Percentiles rank a stretch among this genome's conserved stretches.
Conservation (phyloP, 2,329 filamentous ascomycete species). For the Penicillium verrucosum region DNA sequence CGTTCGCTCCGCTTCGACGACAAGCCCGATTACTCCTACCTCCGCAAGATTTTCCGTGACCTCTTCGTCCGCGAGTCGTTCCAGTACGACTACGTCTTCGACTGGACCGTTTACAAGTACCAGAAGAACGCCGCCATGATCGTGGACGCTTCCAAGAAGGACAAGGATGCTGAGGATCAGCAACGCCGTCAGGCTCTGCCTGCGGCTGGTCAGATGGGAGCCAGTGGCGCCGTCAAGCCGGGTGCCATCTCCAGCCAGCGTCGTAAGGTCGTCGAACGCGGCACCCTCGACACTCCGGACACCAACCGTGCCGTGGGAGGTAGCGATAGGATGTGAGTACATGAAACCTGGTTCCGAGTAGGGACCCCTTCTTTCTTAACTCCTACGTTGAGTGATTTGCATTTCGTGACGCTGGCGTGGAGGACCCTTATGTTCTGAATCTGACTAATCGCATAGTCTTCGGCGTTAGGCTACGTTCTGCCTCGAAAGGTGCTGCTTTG, state of each 20-base stretch:
- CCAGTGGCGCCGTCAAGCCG: slow-evolving; percentile 63
- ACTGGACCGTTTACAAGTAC: slow-evolving; percentile 99
- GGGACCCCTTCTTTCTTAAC: slow-evolving; percentile 66
- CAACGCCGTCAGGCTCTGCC: slow-evolving; percentile 66
- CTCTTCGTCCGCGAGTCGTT: slow-evolving; percentile 98
- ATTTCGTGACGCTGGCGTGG: slow-evolving; percentile 69
- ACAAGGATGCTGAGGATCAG: slow-evolving; percentile 73
- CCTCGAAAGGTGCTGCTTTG: slow-evolving; percentile 66
- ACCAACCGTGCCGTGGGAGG: slow-evolving; percentile 72
- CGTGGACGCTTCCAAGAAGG: slow-evolving; percentile 71
- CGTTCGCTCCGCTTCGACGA: slow-evolving; percentile 98
- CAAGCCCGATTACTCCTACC: slow-evolving; percentile 99
- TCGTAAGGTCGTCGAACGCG: slow-evolving; percentile 78
- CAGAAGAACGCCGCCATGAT: slow-evolving; percentile 98
- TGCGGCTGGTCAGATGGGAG: slow-evolving; percentile 54
- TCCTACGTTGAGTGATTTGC: slow-evolving; percentile 75
- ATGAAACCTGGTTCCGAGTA: slow-evolving; percentile 74
- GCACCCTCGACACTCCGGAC: slow-evolving; percentile 64
- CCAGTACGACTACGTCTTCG: slow-evolving; percentile 99
- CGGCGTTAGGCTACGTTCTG: slow-evolving; percentile 82
- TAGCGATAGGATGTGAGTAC: slow-evolving; percentile 96
- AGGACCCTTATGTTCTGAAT: slow-evolving; percentile 64
- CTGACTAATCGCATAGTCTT: slow-evolving; percentile 78
- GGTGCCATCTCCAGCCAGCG: slow-evolving; percentile 71
- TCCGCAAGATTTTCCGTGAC: slow-evolving; percentile 99